These are phyloP conservation scores for Hibiscus mutabilis DNA, from an alignment of 345 rosid genomes.

Conservation along the genomic window DNA sequence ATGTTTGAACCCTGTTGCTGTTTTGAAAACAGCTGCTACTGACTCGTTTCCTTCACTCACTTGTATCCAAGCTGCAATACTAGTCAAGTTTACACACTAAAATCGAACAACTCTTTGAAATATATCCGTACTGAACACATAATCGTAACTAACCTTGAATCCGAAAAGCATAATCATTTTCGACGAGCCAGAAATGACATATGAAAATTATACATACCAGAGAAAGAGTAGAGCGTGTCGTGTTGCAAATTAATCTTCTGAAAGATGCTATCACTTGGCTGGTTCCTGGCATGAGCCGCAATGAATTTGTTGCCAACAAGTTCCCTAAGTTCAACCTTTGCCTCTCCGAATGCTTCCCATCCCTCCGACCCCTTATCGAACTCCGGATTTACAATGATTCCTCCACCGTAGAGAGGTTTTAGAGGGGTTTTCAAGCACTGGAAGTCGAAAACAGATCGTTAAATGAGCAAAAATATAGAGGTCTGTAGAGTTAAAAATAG, in stretches of 20 bases:
- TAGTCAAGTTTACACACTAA: not conserved
- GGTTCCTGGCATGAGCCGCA: constrained; percentile 39
- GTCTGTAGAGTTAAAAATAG: no score
- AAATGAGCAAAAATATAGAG: not conserved
- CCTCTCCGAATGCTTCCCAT: constrained; percentile 54
- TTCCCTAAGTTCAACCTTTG: constrained; percentile 38
- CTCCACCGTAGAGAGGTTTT: constrained; percentile 68
- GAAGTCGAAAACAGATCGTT: not conserved
- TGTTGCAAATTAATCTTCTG: constrained; percentile 43
- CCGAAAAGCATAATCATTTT: not conserved
- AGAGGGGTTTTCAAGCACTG: constrained; percentile 52
- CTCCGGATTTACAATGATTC: constrained; percentile 61
- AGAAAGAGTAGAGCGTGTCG: constrained; percentile 49
- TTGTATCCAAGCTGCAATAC: constrained; percentile 70
- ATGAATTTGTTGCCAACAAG: constrained; percentile 45
- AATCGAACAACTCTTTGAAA: no score
- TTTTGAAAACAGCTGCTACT: constrained; percentile 44
- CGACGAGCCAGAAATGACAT: not conserved
- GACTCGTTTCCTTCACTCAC: constrained; percentile 35
- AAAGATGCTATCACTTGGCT: constrained; percentile 39
- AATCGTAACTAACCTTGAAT: not conserved
- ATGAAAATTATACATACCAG: constrained; percentile 30
- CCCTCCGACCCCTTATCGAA: constrained; percentile 36
- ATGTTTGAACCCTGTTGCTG: constrained; percentile 19
- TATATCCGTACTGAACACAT: not conserved